Conservation (phyloP, 495 filamentous ascomycete genomes). For the Pyrenula aspistea region DNA sequence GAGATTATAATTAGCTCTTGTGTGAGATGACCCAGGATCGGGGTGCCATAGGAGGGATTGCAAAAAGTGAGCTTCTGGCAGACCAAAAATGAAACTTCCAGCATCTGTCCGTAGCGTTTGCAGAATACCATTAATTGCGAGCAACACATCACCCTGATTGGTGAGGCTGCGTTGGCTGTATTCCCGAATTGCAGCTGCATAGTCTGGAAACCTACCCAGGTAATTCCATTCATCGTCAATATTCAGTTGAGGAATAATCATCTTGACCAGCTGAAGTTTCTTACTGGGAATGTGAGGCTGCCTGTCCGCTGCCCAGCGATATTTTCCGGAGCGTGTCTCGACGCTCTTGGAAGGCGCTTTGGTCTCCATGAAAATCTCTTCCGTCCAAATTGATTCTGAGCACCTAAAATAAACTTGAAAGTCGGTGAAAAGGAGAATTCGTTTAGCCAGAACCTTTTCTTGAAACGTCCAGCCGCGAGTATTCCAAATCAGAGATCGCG, state of each 20-base stretch:
- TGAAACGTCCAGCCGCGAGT: slow-evolving; percentile 26
- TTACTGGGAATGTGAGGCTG: not conserved
- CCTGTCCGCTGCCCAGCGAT: not conserved
- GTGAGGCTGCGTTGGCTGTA: not conserved
- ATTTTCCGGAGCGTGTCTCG: not conserved
- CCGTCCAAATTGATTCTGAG: not conserved
- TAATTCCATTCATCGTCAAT: not conserved
- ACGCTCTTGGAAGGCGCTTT: not conserved
- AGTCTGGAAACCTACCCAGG: not conserved
- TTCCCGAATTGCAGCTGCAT: not conserved
- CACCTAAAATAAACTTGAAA: not conserved
- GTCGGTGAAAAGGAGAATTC: not conserved
- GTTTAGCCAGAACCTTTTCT: slow-evolving; percentile 18
- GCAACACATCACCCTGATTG: not conserved
- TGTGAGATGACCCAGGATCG: not conserved
- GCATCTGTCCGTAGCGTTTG: not conserved
- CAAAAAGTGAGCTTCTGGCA: not conserved
- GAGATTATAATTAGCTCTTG: not conserved
- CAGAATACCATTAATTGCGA: not conserved
- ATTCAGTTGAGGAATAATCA: not conserved
- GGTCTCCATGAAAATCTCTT: slow-evolving; percentile 1
- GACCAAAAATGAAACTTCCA: not conserved
- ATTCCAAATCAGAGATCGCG: slow-evolving; percentile 11
- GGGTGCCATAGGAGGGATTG: not conserved
- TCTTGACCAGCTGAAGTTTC: not conserved